phyloP scores from a whole-genome alignment of 2,329 filamentous ascomycete species.

The Diaporthe longicolla region DNA sequence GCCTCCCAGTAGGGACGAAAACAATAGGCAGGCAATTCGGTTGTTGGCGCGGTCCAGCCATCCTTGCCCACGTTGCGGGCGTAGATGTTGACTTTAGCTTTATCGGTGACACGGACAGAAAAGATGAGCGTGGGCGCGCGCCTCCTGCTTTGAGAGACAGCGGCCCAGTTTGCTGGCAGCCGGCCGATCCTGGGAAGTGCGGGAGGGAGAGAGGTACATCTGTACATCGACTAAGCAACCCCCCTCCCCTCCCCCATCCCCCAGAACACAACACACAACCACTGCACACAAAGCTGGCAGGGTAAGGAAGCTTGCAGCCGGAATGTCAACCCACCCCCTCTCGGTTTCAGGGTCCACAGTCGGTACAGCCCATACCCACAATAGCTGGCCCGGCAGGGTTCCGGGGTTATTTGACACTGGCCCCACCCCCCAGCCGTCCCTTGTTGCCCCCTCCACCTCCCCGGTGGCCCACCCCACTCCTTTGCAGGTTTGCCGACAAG shows the following conservation, averaged over 20 bases:
- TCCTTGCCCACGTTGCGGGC: constrained; percentile 2
- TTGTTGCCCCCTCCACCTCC: not conserved
- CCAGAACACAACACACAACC: not conserved
- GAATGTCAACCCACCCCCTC: constrained; percentile 20
- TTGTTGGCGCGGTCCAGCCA: constrained; percentile 8
- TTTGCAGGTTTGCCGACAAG: constrained; percentile 32
- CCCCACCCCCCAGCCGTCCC: not conserved
- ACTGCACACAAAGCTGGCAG: constrained; percentile 13
- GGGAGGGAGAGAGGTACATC: not conserved
- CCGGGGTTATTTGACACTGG: not conserved
- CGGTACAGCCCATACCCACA: constrained; percentile 11
- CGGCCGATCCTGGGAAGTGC: not conserved
- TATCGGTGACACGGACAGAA: constrained; percentile 31
- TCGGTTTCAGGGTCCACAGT: constrained; percentile 34
- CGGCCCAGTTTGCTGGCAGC: constrained; percentile 21
- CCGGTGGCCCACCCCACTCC: not conserved
- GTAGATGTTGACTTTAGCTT: constrained; percentile 29
- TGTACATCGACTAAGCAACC: not conserved
- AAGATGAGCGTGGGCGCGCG: constrained; percentile 37
- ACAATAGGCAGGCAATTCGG: not conserved
- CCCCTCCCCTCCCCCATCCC: not conserved
- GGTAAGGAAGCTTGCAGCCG: constrained; percentile 34
- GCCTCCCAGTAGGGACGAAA: not conserved
- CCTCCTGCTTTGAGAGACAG: constrained; percentile 34
- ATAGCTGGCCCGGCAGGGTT: constrained; percentile 27